Conservation (phyloP, 2,329 filamentous ascomycete species). For the Colletotrichum tropicicola region DNA sequence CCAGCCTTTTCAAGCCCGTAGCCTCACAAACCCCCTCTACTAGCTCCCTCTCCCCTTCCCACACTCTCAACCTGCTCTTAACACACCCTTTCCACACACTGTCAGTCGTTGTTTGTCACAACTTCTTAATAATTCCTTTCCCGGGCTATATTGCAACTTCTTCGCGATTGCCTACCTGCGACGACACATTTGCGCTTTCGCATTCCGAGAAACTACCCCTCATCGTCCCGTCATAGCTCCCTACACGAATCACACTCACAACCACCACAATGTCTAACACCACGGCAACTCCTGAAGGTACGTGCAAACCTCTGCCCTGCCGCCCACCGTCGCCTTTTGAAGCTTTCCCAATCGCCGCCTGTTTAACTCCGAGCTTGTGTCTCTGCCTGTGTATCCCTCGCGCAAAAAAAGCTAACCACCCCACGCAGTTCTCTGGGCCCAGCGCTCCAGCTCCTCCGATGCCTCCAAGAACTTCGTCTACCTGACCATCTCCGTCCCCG, state of each 20-base stretch:
- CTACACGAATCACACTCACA: conserved; percentile 14
- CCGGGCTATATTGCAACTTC: neutral
- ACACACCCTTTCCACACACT: neutral
- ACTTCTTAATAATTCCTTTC: neutral
- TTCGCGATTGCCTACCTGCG: conserved; percentile 14
- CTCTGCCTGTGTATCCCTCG: neutral
- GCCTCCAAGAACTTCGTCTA: conserved; percentile 93
- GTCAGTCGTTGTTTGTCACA: neutral
- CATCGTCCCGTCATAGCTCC: conserved; percentile 30
- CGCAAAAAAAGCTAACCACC: conserved; percentile 3
- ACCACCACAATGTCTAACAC: conserved; percentile 38
- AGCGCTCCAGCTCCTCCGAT: conserved; percentile 87
- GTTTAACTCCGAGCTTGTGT: neutral
- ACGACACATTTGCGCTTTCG: conserved; percentile 22
- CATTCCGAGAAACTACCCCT: conserved; percentile 25
- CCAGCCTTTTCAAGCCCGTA: conserved; percentile 27
- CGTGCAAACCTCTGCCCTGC: conserved; percentile 33
- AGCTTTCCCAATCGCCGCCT: neutral
- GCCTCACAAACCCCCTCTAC: conserved; percentile 27
- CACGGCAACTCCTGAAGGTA: conserved; percentile 49
- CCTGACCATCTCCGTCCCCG: conserved; percentile 88
- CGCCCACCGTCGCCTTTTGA: neutral
- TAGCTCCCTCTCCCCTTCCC: conserved; percentile 6
- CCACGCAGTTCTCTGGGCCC: conserved; percentile 89
- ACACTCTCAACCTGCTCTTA: neutral